Conservation (phyloP, 805 yeast species). For the Barnettozyma californica region DNA sequence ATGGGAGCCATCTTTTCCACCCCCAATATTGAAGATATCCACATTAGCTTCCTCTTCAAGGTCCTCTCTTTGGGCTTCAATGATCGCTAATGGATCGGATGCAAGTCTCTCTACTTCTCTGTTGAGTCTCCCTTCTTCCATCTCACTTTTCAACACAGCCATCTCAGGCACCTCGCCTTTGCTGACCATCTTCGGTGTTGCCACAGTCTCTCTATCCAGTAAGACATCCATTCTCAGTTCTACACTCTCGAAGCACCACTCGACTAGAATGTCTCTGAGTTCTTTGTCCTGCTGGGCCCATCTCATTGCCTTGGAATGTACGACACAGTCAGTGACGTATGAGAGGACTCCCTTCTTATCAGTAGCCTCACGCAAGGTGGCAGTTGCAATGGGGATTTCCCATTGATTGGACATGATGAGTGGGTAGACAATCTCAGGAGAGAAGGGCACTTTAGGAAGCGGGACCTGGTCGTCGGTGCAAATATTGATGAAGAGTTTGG, state of each 20-base stretch:
- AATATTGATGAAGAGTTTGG: constrained; percentile 74
- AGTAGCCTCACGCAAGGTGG: constrained; percentile 43
- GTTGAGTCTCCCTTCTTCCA: constrained; percentile 34
- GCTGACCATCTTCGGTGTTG: constrained; percentile 63
- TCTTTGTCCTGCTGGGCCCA: constrained; percentile 58
- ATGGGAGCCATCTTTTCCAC: not conserved
- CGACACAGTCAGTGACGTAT: constrained; percentile 73
- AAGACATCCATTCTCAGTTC: constrained; percentile 48
- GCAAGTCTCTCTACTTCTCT: constrained; percentile 31
- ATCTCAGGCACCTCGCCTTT: constrained; percentile 58
- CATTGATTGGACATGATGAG: constrained; percentile 66
- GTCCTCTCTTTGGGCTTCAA: constrained; percentile 35
- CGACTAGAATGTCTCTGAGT: constrained; percentile 60
- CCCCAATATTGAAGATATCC: constrained; percentile 11
- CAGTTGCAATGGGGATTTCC: constrained; percentile 80
- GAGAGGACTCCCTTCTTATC: constrained; percentile 71
- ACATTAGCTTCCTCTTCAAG: constrained; percentile 23
- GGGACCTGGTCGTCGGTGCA: constrained; percentile 68
- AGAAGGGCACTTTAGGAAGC: constrained; percentile 48
- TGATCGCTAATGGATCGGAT: constrained; percentile 37
- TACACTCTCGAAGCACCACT: constrained; percentile 80
- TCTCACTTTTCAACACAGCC: constrained; percentile 39
- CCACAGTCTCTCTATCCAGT: constrained; percentile 54
- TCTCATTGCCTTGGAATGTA: constrained; percentile 54
- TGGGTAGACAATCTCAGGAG: constrained; percentile 54